Conservation (phyloP, 106 monocot genomes). For the Amphibolis antarctica region DNA sequence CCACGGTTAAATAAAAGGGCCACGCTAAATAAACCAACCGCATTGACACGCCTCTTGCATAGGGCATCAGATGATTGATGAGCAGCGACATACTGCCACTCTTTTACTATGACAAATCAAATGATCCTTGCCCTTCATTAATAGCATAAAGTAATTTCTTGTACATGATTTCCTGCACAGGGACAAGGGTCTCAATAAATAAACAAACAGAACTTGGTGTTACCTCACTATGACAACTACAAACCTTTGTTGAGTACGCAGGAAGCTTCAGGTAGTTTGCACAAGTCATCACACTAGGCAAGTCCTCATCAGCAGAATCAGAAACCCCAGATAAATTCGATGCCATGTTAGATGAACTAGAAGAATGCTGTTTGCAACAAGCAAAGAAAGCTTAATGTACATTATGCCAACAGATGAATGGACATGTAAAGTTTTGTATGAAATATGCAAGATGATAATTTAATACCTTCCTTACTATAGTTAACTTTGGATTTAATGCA, state of each 20-base stretch:
- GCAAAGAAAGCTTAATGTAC: not conserved
- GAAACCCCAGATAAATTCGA: constrained; percentile 35
- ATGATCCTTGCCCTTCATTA: constrained; percentile 89
- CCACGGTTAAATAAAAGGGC: no score
- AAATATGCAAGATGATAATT: not conserved
- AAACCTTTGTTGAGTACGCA: constrained; percentile 92
- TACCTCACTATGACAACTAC: not conserved
- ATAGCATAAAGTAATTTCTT: constrained; percentile 85
- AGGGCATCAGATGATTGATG: no score
- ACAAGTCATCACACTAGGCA: constrained; percentile 99
- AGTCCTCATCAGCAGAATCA: constrained; percentile 74
- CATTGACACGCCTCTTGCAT: no score
- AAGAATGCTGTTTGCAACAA: constrained; percentile 47
- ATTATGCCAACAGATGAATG: not conserved
- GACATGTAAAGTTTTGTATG: not conserved
- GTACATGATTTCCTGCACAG: constrained; percentile 84
- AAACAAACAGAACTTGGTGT: not conserved
- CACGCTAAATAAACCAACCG: no score
- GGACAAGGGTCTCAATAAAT: not conserved
- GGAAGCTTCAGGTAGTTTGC: constrained; percentile 98
- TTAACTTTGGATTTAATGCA: constrained; percentile 85
- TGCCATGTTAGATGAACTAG: constrained; percentile 27
- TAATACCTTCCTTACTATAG: constrained; percentile 91
- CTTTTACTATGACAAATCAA: constrained; percentile 52
- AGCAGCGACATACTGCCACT: no score